Evolutionary conservation across 2,329 filamentous ascomycete species (phyloP), one percentile per base, ranked within the genome.

Genomic region (Colletotrichum cereale): DNA sequence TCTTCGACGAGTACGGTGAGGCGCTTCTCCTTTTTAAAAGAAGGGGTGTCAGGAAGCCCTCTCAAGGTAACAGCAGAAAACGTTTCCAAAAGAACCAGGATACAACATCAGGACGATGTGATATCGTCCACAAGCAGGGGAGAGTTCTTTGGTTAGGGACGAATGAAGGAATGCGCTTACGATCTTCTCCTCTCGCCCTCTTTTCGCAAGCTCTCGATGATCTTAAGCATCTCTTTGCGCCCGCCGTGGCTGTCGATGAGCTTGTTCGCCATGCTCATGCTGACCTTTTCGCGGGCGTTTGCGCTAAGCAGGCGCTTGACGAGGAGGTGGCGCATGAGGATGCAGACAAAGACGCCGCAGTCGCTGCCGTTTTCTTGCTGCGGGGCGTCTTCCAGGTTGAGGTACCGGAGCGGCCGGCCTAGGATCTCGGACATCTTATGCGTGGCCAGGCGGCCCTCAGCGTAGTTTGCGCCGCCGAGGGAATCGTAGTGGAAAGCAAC

Each of bases 401-500:
- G 89, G 79, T 97, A 98, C 26, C 91, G 86, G 24, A 97, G 83
- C 6, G 86, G 86, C 68, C 89, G 88, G 42, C 87, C 86, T 0
- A 98, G 86, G 38, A 98, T 84, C 40, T 85, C 84, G 34, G 88
- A 86, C 53, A 99, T 86, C 76, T 94, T 93, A 58, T 88, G 83
- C 0, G 92, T 90, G 8, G 92, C 92, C 1, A 88, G 84, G 62
- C 88, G 87, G 0, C 94, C 96, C 75, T 97, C 93, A 52, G 86
- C 83, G 72, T 89, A 88, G 81, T 99, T 98, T 48, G 90, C 88
- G 2, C 91, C 90, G 2, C 89, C 88, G 34, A 98, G 86, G 1
- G 92, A 96, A 83, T 99, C 96, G 83, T 99, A 99, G 85, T 99
- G 96, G 81, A 99, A 99, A 0, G 96, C 94, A 2, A 97, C 91